phyloP scores from a whole-genome alignment of 75 land plant species.

The Adiantum capillusveneris region DNA sequence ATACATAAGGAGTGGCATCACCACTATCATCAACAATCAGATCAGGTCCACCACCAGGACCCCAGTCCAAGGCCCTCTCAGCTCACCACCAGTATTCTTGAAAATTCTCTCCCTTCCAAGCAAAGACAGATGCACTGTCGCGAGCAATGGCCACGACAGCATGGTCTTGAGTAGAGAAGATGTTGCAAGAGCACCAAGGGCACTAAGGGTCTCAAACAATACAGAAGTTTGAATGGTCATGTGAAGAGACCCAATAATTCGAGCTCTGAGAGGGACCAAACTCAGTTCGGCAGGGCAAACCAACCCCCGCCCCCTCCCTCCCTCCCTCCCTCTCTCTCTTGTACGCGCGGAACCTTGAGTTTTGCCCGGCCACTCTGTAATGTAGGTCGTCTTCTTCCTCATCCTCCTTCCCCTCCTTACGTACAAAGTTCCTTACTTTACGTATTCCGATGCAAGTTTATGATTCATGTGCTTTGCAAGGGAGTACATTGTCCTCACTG shows the following conservation, averaged over 20 bases:
- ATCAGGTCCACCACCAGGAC: constrained; percentile 78
- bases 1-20: constrained; percentile 39
- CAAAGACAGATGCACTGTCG: constrained; percentile 80
- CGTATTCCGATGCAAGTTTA: no score
- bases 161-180: constrained; percentile 80
- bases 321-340: no score
- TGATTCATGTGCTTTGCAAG: no score
- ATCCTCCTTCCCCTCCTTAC: no score
- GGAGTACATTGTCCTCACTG: no score
- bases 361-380: no score
- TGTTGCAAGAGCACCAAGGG: constrained; percentile 77
- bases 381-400: no score
- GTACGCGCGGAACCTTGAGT: no score
- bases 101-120: constrained; percentile 91
- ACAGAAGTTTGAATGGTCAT: constrained; percentile 89
- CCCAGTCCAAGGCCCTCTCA: constrained; percentile 84
- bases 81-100: constrained; percentile 99
- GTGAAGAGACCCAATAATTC: constrained; percentile 72
- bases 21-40: constrained; percentile 91
- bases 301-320: no score
- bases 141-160: constrained; percentile 80
- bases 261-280: constrained; percentile 29
- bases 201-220: constrained; percentile 65
- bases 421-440: no score
- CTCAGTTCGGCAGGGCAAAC: constrained; percentile 69